Evolutionary conservation across 2,329 filamentous ascomycete genomes (phyloP).

Genomic region (Decorospora gaudefroyi): DNA sequence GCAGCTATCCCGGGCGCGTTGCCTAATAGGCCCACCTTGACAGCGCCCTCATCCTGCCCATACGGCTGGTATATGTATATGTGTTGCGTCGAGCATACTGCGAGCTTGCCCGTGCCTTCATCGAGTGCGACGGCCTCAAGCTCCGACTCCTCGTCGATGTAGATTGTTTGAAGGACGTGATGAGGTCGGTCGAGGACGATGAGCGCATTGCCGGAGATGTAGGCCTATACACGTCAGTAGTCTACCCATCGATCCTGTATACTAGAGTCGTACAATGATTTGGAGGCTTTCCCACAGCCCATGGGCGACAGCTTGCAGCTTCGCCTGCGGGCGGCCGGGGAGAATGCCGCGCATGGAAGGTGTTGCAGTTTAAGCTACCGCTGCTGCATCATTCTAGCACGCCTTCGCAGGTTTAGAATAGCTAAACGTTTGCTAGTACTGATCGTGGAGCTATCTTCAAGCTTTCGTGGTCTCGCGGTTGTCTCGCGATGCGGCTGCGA

Average conservation of each 20-base stretch:
- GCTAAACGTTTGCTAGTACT: neutral
- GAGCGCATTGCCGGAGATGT: conserved; percentile 87
- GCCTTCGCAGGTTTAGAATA: neutral
- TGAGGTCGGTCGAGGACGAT: conserved; percentile 77
- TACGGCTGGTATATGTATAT: conserved; percentile 81
- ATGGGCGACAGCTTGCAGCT: conserved; percentile 75
- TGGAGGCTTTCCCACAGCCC: conserved; percentile 73
- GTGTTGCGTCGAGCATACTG: conserved; percentile 67
- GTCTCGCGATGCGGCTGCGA: conserved; percentile 14
- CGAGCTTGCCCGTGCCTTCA: conserved; percentile 81
- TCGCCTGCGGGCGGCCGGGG: conserved; percentile 76
- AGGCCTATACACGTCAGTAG: conserved; percentile 61
- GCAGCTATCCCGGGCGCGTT: conserved; percentile 21
- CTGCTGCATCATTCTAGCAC: conserved; percentile 9
- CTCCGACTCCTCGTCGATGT: conserved; percentile 72
- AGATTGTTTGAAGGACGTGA: conserved; percentile 84
- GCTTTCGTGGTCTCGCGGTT: conserved; percentile 8
- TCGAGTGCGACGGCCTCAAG: conserved; percentile 82
- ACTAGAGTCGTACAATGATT: conserved; percentile 64
- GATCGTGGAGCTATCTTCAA: neutral
- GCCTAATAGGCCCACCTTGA: conserved; percentile 64
- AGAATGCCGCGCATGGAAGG: conserved; percentile 72
- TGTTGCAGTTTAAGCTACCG: conserved; percentile 26
- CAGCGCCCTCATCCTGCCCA: conserved; percentile 68
- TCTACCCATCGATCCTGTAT: conserved; percentile 13